phyloP scores from a whole-genome alignment of 2,329 filamentous ascomycete genomes.

The Zymoseptoria brevis region DNA sequence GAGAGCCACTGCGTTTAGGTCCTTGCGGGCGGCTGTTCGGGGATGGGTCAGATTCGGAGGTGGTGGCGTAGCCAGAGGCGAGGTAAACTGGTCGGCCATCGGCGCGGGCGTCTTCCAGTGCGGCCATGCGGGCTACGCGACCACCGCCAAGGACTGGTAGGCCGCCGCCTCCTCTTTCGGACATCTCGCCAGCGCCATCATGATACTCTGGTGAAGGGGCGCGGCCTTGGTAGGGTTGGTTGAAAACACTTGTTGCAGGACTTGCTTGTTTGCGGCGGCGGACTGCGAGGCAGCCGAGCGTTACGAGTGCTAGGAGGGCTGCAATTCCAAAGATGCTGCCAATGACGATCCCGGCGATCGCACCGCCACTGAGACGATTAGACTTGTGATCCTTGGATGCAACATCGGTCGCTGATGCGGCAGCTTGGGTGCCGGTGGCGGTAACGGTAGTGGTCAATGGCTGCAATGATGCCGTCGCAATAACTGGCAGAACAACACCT shows the following conservation, averaged over 20 bases:
- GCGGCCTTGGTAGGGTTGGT: conserved; percentile 67
- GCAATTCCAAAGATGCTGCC: conserved; percentile 66
- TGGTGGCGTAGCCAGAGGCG: not conserved
- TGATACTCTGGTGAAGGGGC: conserved; percentile 31
- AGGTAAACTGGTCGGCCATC: not conserved
- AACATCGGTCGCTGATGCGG: conserved; percentile 15
- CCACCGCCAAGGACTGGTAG: conserved; percentile 76
- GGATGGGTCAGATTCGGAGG: not conserved
- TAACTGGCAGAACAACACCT: conserved; percentile 62
- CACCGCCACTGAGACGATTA: conserved; percentile 61
- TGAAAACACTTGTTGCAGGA: conserved; percentile 69
- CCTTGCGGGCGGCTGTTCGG: conserved; percentile 48
- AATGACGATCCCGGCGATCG: conserved; percentile 84
- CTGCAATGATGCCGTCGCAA: conserved; percentile 53
- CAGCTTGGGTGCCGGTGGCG: conserved; percentile 39
- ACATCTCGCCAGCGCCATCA: conserved; percentile 31
- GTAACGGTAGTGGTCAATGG: conserved; percentile 55
- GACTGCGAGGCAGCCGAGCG: conserved; percentile 50
- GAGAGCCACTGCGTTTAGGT: conserved; percentile 69
- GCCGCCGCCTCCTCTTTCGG: conserved; percentile 37
- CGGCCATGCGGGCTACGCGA: conserved; percentile 91
- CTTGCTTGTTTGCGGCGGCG: conserved; percentile 50
- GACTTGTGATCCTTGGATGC: conserved; percentile 24
- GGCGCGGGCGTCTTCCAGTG: conserved; percentile 60
- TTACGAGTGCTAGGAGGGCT: conserved; percentile 59